phyloP scores from a whole-genome alignment of 2,329 filamentous ascomycete genomes.

The Claviceps digitariae region DNA sequence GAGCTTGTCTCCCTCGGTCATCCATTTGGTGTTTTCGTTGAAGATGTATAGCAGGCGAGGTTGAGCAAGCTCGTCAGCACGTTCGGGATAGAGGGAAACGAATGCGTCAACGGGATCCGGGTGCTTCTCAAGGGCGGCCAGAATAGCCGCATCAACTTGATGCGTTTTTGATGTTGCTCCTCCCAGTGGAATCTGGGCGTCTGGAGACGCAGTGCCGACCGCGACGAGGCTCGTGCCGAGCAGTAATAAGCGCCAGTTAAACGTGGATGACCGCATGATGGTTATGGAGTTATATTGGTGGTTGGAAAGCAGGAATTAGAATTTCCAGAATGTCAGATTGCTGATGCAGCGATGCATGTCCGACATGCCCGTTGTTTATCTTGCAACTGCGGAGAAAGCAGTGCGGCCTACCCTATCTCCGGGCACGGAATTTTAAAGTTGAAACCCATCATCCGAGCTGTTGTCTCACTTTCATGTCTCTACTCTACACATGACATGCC shows the following conservation, averaged over 20 bases:
- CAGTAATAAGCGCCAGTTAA: background rate
- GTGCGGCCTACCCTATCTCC: too few relatives aligned
- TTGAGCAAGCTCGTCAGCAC: slow-evolving; percentile 19
- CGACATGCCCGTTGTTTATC: too few relatives aligned
- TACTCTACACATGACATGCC: too few relatives aligned
- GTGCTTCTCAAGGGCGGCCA: slow-evolving; percentile 13
- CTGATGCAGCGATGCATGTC: too few relatives aligned
- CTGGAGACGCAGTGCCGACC: background rate
- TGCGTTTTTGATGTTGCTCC: background rate
- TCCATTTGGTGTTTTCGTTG: slow-evolving; percentile 49
- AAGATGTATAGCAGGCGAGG: slow-evolving; percentile 49
- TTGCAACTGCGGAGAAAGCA: too few relatives aligned
- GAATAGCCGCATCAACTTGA: slow-evolving; percentile 12
- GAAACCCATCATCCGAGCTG: too few relatives aligned
- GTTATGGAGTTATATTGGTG: too few relatives aligned
- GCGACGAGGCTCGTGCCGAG: background rate
- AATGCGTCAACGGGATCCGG: slow-evolving; percentile 18
- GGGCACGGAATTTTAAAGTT: too few relatives aligned
- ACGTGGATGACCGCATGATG: background rate
- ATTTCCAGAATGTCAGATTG: too few relatives aligned
- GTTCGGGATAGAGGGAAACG: slow-evolving; percentile 14
- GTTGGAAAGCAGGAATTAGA: too few relatives aligned
- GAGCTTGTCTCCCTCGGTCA: slow-evolving; percentile 64
- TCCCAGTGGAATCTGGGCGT: background rate
- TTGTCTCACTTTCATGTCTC: too few relatives aligned